phyloP scores from a whole-genome alignment of 768 basidiomycete genomes.

The Suillus brevipes region DNA sequence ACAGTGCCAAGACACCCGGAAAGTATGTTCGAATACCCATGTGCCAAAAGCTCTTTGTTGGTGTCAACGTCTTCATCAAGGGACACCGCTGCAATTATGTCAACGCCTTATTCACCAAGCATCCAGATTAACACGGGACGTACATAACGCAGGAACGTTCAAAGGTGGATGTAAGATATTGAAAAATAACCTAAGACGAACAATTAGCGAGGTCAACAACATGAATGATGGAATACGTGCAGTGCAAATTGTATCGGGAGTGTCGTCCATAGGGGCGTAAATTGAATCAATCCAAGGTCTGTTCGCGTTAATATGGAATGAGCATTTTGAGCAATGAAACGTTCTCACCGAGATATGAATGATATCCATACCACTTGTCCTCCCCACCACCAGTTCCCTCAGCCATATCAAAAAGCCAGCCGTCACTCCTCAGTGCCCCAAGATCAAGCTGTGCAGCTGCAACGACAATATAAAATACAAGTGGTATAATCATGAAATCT shows the following conservation, averaged over 20 bases:
- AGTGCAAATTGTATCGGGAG: conserved; percentile 94
- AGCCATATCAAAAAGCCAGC: conserved; percentile 83
- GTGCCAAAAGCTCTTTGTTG: conserved; percentile 87
- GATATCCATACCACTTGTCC: conserved; percentile 80
- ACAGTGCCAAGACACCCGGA: conserved; percentile 82
- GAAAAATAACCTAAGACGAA: conserved; percentile 65
- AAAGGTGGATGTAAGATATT: conserved; percentile 83
- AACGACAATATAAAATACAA: conserved; percentile 82
- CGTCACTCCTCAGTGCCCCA: conserved; percentile 52
- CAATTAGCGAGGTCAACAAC: conserved; percentile 24
- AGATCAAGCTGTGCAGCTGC: conserved; percentile 63
- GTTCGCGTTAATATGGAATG: conserved; percentile 5
- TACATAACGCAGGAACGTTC: conserved; percentile 87
- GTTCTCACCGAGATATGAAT: conserved; percentile 70
- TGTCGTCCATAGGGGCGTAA: conserved; percentile 72
- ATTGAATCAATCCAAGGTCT: conserved; percentile 66
- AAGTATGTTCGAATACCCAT: conserved; percentile 88
- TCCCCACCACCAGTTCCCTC: conserved; percentile 32
- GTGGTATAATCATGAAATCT: conserved; percentile 83
- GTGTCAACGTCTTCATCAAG: conserved; percentile 88
- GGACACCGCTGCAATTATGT: conserved; percentile 64
- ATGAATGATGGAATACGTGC: conserved; percentile 44
- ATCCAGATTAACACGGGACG: conserved; percentile 15
- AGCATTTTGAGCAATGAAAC: background rate
- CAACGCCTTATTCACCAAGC: background rate